Evolutionary conservation across 2,329 filamentous ascomycete species (phyloP), one percentile per base, ranked within the genome.

Genomic region (Diaporthe vaccinii): DNA sequence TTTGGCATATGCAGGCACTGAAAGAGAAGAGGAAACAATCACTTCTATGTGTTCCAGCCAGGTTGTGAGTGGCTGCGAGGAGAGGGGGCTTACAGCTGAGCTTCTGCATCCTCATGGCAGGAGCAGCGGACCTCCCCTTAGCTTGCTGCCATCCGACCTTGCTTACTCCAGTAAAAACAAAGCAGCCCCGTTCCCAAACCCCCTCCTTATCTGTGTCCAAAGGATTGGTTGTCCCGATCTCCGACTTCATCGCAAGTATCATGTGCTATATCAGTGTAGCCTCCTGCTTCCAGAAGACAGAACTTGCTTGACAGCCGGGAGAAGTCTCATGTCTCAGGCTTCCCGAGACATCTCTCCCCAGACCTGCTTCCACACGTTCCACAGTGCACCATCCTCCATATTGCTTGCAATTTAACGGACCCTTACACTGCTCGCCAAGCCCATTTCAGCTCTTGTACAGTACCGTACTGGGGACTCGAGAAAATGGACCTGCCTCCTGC

Each of bases 301-400:
- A 10, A 17, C 74, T 44, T 49, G 58, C 74, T 44, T 49, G 58
- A 58, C 41, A 53, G 67, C 73, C 44, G 59, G 70, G 46, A 72
- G 55, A 68, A 53, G 70, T 72, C 74, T 77, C 74, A 69, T 59
- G 34, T 22, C n/a, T n/a, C 31, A 61, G 59, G 57, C 34, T 55
- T 3, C 34, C 59, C 44, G 70, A 75, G 71, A 76, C 72, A 76
- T 4, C 9, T 20, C 51, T 61, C 65, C 36, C 53, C 49, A 20
- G 46, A 41, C 49, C 53, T 61, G 71, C 39, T 41, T 65, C n/a
- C 14, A 72, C 4, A 62, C 46, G 68, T 72, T 69, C 12, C 61
- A 74, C 74, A 65, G 74, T 65, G 68, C 74, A 62, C 67, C 61
- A 62, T 28, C 34, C 22, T 62, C 74, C 61, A 74, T 69, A 77